Conservation (phyloP, 2,329 filamentous ascomycete species). For the Chaetoscypha palmicola region DNA sequence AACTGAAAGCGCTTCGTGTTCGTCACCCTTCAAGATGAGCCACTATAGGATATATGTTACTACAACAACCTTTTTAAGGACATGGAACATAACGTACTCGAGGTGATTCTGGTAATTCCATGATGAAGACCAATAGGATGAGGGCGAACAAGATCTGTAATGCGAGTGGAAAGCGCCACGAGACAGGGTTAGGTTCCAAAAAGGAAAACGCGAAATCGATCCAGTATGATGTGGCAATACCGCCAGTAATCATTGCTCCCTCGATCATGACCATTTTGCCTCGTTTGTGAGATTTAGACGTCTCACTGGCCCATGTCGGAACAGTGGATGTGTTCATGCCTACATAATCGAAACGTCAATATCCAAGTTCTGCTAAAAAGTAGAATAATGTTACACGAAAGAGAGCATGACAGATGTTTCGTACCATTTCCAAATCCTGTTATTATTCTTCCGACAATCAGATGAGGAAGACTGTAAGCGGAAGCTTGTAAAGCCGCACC, state of each 20-base stretch:
- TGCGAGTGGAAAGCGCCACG: conserved; percentile 55
- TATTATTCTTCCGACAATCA: conserved; percentile 46
- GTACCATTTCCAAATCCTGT: conserved; percentile 46
- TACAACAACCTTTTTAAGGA: background rate
- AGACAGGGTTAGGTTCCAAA: conserved; percentile 38
- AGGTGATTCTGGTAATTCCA: conserved; percentile 46
- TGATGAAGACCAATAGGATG: conserved; percentile 47
- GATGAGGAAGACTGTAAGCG: conserved; percentile 41
- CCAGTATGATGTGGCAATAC: conserved; percentile 54
- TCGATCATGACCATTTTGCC: conserved; percentile 57
- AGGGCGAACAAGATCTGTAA: conserved; percentile 53
- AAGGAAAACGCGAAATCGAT: conserved; percentile 52
- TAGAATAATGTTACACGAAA: too few species aligned
- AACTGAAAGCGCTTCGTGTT: conserved; percentile 38
- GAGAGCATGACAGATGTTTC: too few species aligned
- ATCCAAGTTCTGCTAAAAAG: too few species aligned
- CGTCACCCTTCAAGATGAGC: conserved; percentile 38
- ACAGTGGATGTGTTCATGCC: conserved; percentile 42
- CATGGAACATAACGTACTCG: conserved; percentile 19
- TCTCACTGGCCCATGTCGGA: conserved; percentile 56
- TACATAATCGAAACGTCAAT: too few species aligned
- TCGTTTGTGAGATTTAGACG: conserved; percentile 48
- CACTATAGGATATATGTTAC: conserved; percentile 25
- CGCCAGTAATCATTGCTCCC: conserved; percentile 49
- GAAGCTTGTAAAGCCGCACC: conserved; percentile 41